Base-by-base conservation (phyloP, 192 early-diverging fungal species). In the Gamsiella multidivaricata region DNA sequence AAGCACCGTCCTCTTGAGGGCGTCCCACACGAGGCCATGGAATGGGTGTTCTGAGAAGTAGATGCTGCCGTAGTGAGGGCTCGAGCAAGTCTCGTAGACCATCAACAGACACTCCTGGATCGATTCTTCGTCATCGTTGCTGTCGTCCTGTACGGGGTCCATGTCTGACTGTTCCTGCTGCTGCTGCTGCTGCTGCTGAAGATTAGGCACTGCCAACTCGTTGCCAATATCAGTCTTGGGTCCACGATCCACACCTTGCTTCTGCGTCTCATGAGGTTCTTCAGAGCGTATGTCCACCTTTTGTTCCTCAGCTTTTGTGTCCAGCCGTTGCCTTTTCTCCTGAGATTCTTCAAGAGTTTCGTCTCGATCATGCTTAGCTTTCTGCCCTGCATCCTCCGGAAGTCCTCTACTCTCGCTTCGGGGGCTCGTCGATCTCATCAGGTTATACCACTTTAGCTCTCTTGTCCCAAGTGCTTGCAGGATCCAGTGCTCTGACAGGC, bases 71-170 rank as follows among this genome's bases (percentile, higher is more conserved):
- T 63, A 46, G 1, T 26, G 59, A 14, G 57, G 60, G 46, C 64
- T 23, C 10, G 74, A 78, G 47, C 74, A 78, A 10, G 29, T 43
- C 50, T 78, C 74, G n/a, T 58, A 78, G 18, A 78, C 59, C 60
- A 68, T 64, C 45, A 78, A 20, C 46, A 78, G 49, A 45, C 65
- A 58, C 17, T 78, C 74, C 20, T 68, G 74, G 25, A 78, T 61
- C 9, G 61, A 37, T 6, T 62, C 58, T 15, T 54, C 37, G 11
- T 7, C 54, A 3, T 45, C 26, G 17, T 41, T 41, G 17, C 26
- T 18, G 41, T 25, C 41, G 5, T 59, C 56, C 0, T 53, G 12
- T 10, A 37, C 32, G 26, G 17, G 5, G 54, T 31, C 33, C 23
- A 33, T 34, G 28, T 17, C 7, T 55, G 9, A 33, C 41, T 29